Conservation (phyloP, 2,329 filamentous ascomycete species). For the Clarireedia monteithiana region DNA sequence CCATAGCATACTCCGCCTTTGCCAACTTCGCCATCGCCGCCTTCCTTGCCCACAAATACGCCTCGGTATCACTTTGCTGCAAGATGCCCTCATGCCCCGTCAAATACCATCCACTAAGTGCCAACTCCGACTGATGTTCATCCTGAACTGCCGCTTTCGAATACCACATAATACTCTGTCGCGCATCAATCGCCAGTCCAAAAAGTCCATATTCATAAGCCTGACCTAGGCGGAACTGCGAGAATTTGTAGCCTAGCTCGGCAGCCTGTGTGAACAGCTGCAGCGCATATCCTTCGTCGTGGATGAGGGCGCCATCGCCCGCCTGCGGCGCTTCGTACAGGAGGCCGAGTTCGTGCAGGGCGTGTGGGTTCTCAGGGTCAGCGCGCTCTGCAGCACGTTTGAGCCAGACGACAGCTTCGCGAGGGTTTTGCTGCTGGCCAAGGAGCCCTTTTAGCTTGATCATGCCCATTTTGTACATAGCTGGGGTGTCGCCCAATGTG, state of each 20-base stretch:
- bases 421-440: constrained; percentile 74
- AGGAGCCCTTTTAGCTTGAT: constrained; percentile 88
- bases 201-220: constrained; percentile 85
- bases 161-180: constrained; percentile 89
- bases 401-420: constrained; percentile 85
- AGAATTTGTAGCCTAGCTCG: constrained; percentile 88
- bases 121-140: constrained; percentile 86
- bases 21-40: constrained; percentile 79
- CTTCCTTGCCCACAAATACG: constrained; percentile 94
- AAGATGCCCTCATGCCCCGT: constrained; percentile 84
- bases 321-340: constrained; percentile 46
- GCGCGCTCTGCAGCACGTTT: constrained; percentile 87
- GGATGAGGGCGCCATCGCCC: constrained; percentile 62
- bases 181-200: constrained; percentile 73
- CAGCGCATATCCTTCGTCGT: constrained; percentile 76
- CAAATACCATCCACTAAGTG: constrained; percentile 86
- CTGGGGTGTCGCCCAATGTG: constrained; percentile 79
- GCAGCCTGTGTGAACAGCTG: constrained; percentile 78
- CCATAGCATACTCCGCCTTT: constrained; percentile 97
- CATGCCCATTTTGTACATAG: constrained; percentile 99
- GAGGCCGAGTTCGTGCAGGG: constrained; percentile 77
- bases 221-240: constrained; percentile 80
- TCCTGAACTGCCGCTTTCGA: constrained; percentile 83
- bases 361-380: constrained; percentile 86
- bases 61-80: constrained; percentile 88